phyloP scores from a whole-genome alignment of 441 rosid genomes.

The Pelargonium fulgidum region DNA sequence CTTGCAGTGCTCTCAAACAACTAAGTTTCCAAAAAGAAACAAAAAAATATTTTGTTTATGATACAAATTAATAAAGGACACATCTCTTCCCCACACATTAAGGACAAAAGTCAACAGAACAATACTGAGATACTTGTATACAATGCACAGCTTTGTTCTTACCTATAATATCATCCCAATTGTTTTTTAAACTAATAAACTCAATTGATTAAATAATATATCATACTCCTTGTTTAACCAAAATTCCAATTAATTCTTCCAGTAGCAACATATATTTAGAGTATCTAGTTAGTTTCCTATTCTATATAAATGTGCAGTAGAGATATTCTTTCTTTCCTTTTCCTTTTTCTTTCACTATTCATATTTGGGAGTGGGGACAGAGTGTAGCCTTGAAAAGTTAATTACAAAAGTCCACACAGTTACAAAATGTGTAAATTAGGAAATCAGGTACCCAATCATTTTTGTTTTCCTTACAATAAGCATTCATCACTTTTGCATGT shows the following conservation, averaged over 20 bases:
- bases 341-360: background rate
- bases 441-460: background rate
- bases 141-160: background rate
- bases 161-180: background rate
- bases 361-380: background rate
- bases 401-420: background rate
- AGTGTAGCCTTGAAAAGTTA: background rate
- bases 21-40: slow-evolving; percentile 38
- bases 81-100: background rate
- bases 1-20: slow-evolving; percentile 82
- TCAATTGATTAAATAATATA: background rate
- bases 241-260: background rate
- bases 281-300: background rate
- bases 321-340: background rate
- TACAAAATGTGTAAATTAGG: background rate
- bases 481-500: background rate
- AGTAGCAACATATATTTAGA: background rate
- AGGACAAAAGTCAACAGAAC: background rate
- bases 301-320: background rate
- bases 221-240: background rate
- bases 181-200: background rate
- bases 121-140: background rate
- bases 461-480: background rate
- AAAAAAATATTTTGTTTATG: slow-evolving; percentile 4
- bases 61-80: background rate